These are phyloP conservation scores for Penicillium bialowiezense DNA, from an alignment of 495 filamentous ascomycete genomes.

Conservation along the genomic window DNA sequence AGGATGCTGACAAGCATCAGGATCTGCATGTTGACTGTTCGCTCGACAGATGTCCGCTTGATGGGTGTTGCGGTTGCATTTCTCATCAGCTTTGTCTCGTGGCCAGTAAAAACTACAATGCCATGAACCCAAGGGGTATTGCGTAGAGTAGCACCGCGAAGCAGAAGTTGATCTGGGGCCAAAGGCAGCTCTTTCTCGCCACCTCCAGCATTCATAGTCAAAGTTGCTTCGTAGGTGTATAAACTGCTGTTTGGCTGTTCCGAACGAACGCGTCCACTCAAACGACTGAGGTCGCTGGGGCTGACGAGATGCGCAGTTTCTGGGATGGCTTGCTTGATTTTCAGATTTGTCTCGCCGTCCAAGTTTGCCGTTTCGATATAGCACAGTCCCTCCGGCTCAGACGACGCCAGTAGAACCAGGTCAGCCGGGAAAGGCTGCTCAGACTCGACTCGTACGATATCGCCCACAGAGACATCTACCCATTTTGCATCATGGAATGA, in stretches of 20 bases:
- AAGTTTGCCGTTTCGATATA: slow-evolving; percentile 99
- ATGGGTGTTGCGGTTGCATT: slow-evolving; percentile 98
- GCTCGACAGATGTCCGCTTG: slow-evolving; percentile 93
- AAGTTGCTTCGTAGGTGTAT: slow-evolving; percentile 96
- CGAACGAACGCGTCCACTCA: slow-evolving; percentile 83
- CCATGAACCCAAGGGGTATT: slow-evolving; percentile 99
- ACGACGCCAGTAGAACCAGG: slow-evolving; percentile 85
- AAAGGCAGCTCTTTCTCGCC: slow-evolving; percentile 92
- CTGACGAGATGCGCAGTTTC: slow-evolving; percentile 89
- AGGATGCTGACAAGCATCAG: slow-evolving; percentile 85
- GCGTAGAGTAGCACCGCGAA: slow-evolving; percentile 89
- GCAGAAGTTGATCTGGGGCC: slow-evolving; percentile 77
- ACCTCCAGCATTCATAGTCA: slow-evolving; percentile 89
- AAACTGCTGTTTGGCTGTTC: slow-evolving; percentile 98
- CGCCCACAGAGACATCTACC: slow-evolving; percentile 91
- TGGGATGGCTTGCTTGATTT: slow-evolving; percentile 97
- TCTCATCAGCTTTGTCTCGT: slow-evolving; percentile 98
- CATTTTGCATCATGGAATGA: slow-evolving; percentile 84
- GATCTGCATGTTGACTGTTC: slow-evolving; percentile 89
- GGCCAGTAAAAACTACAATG: slow-evolving; percentile 94
- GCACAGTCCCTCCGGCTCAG: slow-evolving; percentile 95
- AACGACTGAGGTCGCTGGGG: slow-evolving; percentile 77
- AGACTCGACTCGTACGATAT: slow-evolving; percentile 91
- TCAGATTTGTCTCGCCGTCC: slow-evolving; percentile 97
- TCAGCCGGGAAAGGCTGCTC: slow-evolving; percentile 97